Evolutionary conservation across 2,329 filamentous ascomycete genomes (phyloP), one percentile per base, ranked within the genome.

Genomic region (Phialemoniopsis sp.): DNA sequence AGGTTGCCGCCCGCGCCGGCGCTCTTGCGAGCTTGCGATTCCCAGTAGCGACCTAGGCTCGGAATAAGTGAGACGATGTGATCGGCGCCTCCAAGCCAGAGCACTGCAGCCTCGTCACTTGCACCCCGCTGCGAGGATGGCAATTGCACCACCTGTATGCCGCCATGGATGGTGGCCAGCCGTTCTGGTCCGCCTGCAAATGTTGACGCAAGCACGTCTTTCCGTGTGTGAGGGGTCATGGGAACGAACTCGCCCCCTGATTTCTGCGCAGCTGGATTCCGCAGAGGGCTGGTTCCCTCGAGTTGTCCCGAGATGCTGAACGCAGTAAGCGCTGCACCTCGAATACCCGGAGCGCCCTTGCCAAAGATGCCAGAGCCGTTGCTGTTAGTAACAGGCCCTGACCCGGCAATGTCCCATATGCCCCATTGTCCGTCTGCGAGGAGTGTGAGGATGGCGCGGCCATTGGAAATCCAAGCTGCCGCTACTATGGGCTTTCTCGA

Each of bases 351-450:
- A 40, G 67, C 67, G 26, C 74, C 60, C 47, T 70, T 76, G 31
- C 64, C 70, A 17, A 77, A 67, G 4, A 78, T 56, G 1, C 66
- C 55, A 42, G 67, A 56, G 35, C 67, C 56, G 36, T 42, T 29
- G 51, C 48, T 32, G 13, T 32, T 38, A 2, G 47, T 40, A 29
- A 68, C 56, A 2, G 76, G 73, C 30, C 72, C 73, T 21, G 67
- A 67, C 8, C 78, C 76, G 45, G 82, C 76, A 33, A 84, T 68
- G 49, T 84, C 80, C 80, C 80, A 84, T 28, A 84, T 74, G 13
- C 78, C 80, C 80, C 80, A 84, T 54, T 80, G 78, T 7, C 80
- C 80, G 48, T 84, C 80, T 1, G 74, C 73, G 4, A 83, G 62
- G 3, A 84, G 63, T 1, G 68, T 66, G 31, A 84, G 60, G 19